Evolutionary conservation across 805 yeast species (phyloP), one percentile per base, ranked within the genome.

Genomic region (Kodamaea laetipori): DNA sequence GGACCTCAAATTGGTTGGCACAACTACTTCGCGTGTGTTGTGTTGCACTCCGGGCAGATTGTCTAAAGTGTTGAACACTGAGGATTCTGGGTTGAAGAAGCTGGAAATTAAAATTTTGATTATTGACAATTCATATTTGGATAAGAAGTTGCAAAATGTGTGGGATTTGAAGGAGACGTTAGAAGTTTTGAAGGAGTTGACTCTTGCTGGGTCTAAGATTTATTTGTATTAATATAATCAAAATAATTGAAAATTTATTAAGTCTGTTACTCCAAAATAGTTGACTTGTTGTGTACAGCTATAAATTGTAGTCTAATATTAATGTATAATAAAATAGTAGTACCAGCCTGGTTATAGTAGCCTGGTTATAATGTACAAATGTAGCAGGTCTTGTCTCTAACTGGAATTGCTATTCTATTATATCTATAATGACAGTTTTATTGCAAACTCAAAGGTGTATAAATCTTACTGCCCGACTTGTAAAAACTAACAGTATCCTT

Each of bases 41-140:
- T 78, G 82, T 28, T 73, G 84, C 31, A 84, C 92, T 0, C 81
- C 89, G 0, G 82, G 83, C 1, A 68, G 90, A 42, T 57, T 81
- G 12, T 51, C 56, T 8, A 78, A 75, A 52, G 71, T 82, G 4
- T 55, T 78, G 27, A 58, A 68, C 17, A 66, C 69, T 16, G 76
- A 70, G 38, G 73, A 71, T 10, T 52, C 70, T 13, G 69, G 71
- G 6, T 56, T 79, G 41, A 54, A 55, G 5, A 57, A 60, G 13
- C 60, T 64, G 1, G 76, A 79, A 33, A 69, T 85, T 37, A 74
- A 73, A 33, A 73, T 77, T 8, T 65, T 85, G 8, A 71, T 84
- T 9, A 66, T 82, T 23, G 92, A 84, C 56, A 74, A 78, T 32
- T 66, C 84, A 4, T 79, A 76, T 53, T 65, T 85, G 52, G 88